Percentiles rank a stretch among this genome's conserved stretches.
phyloP scores from a whole-genome alignment of 1,284 basidiomycete species.

The Cryptococcus depauperatus region DNA sequence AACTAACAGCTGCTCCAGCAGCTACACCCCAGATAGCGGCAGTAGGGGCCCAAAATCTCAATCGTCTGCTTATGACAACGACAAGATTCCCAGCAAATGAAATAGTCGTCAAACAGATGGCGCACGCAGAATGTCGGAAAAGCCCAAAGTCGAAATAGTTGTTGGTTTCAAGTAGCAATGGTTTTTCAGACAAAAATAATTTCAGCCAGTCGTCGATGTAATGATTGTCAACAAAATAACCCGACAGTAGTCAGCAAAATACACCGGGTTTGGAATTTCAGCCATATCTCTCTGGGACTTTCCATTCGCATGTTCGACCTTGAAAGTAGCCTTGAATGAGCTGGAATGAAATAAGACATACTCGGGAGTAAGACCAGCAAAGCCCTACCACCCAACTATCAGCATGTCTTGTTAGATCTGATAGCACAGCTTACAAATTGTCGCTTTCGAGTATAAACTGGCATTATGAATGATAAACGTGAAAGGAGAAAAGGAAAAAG shows the following conservation, averaged over 20 bases:
- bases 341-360: no score
- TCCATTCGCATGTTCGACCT: background rate
- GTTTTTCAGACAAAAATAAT: no score
- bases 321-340: background rate
- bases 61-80: slow-evolving; percentile 27
- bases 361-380: slow-evolving; percentile 10
- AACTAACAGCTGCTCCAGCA: slow-evolving; percentile 35
- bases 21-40: slow-evolving; percentile 38
- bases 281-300: background rate
- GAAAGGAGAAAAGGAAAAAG: background rate
- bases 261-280: no score
- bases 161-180: no score
- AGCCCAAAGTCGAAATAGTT: no score
- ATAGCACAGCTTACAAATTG: slow-evolving; percentile 7
- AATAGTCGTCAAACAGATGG: no score
- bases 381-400: slow-evolving; percentile 1
- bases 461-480: slow-evolving; percentile 5
- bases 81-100: no score
- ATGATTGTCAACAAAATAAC: background rate
- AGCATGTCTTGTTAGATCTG: background rate
- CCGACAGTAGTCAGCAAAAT: background rate
- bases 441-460: slow-evolving; percentile 6
- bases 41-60: slow-evolving; percentile 28
- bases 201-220: no score
- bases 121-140: no score